Conservation (phyloP, 2,329 filamentous ascomycete species). For the Elsinoe arachidis region DNA sequence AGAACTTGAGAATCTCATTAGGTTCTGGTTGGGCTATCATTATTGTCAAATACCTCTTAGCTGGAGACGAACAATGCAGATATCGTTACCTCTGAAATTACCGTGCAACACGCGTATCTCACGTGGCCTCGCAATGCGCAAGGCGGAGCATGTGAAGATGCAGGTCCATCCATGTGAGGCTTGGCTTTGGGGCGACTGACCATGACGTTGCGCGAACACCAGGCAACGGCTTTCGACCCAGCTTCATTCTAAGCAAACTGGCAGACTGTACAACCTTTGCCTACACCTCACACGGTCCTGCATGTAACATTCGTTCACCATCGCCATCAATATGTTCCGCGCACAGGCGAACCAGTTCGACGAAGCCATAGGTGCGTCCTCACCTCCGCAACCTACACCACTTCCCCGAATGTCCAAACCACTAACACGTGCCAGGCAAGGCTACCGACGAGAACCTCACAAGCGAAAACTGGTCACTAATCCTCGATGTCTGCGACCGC, state of each 20-base stretch:
- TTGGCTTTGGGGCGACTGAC: conserved; percentile 2
- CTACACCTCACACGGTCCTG: neutral
- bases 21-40: neutral
- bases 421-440: conserved; percentile 45
- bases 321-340: conserved; percentile 35
- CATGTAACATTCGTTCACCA: neutral
- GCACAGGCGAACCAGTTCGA: conserved; percentile 51
- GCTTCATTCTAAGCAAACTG: neutral
- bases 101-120: no score
- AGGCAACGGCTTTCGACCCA: conserved; percentile 10
- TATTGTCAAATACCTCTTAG: neutral
- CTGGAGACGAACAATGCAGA: neutral
- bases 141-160: conserved; percentile 7
- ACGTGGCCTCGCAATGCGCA: neutral
- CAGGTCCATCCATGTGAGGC: neutral
- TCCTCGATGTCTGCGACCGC: conserved; percentile 41
- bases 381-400: conserved; percentile 12
- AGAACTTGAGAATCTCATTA: neutral
- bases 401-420: neutral
- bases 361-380: conserved; percentile 55
- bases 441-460: conserved; percentile 98
- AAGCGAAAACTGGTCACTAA: conserved; percentile 67
- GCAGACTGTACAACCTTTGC: neutral
- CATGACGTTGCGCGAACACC: conserved; percentile 6
- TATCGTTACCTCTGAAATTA: neutral